Percentiles rank a stretch among this genome's conserved stretches.
Evolutionary conservation across 2,329 filamentous ascomycete genomes (phyloP).

Genomic region (Aureobasidium pullulans): DNA sequence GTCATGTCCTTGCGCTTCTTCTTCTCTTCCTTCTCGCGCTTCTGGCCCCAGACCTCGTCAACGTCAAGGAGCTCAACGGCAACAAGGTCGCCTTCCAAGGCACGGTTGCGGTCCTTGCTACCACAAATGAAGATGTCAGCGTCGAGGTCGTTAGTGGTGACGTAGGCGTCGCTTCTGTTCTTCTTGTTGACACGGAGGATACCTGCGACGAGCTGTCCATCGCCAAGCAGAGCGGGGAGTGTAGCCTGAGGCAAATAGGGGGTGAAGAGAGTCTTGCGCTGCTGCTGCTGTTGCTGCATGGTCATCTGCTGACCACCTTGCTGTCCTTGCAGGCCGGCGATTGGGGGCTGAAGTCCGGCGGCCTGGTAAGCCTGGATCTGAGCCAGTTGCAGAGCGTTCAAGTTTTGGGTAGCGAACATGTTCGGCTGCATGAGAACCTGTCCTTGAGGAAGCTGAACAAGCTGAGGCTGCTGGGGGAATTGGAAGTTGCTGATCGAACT

Average conservation of each 20-base stretch:
- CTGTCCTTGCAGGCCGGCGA: constrained; percentile 55
- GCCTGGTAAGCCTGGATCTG: constrained; percentile 91
- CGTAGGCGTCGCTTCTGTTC: constrained; percentile 96
- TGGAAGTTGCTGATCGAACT: constrained; percentile 80
- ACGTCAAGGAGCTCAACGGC: constrained; percentile 95
- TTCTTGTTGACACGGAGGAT: constrained; percentile 99
- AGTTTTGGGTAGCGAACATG: constrained; percentile 75
- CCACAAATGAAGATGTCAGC: constrained; percentile 99
- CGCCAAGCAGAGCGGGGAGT: constrained; percentile 78
- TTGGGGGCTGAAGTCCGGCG: constrained; percentile 63
- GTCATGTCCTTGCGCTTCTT: constrained; percentile 99
- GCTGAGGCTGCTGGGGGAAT: constrained; percentile 77
- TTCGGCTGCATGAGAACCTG: constrained; percentile 74
- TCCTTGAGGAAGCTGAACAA: constrained; percentile 75
- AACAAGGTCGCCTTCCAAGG: constrained; percentile 90
- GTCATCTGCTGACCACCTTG: constrained; percentile 64
- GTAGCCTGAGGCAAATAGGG: constrained; percentile 94
- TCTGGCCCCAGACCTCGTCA: constrained; percentile 97
- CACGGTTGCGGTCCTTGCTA: constrained; percentile 96
- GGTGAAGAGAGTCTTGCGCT: constrained; percentile 96
- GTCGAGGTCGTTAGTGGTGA: constrained; percentile 88
- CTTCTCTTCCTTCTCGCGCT: constrained; percentile 99
- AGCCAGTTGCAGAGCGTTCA: constrained; percentile 80
- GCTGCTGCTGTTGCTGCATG: constrained; percentile 73
- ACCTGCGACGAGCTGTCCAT: constrained; percentile 91